Evolutionary conservation across 176 grass and related monocot species (phyloP).

Genomic region (Canna indica): DNA sequence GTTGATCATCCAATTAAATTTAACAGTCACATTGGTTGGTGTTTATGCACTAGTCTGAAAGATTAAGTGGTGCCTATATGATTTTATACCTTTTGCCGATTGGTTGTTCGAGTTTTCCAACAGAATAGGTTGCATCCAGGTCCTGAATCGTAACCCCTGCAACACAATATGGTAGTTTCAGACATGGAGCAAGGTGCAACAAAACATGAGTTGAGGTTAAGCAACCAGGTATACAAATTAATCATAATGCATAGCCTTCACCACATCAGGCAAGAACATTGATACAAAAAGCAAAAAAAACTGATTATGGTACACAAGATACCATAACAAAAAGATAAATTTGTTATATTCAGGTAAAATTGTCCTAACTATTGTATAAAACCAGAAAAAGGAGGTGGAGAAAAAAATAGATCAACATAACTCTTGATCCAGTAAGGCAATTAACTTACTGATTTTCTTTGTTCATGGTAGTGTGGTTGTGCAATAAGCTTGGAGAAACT

Average conservation of each 20-base stretch:
- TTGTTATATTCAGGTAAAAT: background rate
- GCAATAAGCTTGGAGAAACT: slow-evolving; percentile 8
- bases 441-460: slow-evolving; percentile 1
- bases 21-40: too few relatives aligned
- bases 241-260: background rate
- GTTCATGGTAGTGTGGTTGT: background rate
- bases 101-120: background rate
- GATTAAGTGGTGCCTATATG: background rate
- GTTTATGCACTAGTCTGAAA: too few relatives aligned
- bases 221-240: background rate
- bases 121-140: slow-evolving; percentile 3
- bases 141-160: slow-evolving; percentile 8
- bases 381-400: background rate
- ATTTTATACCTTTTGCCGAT: background rate
- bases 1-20: too few relatives aligned
- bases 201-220: background rate
- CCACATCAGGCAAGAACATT: background rate
- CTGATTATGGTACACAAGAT: too few relatives aligned
- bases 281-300: background rate
- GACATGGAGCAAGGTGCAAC: background rate
- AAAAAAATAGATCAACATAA: background rate
- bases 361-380: background rate
- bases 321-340: too few relatives aligned
- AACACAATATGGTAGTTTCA: background rate
- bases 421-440: background rate